Conservation (phyloP, 2,329 filamentous ascomycete species). For the Talaromyces marneffei region DNA sequence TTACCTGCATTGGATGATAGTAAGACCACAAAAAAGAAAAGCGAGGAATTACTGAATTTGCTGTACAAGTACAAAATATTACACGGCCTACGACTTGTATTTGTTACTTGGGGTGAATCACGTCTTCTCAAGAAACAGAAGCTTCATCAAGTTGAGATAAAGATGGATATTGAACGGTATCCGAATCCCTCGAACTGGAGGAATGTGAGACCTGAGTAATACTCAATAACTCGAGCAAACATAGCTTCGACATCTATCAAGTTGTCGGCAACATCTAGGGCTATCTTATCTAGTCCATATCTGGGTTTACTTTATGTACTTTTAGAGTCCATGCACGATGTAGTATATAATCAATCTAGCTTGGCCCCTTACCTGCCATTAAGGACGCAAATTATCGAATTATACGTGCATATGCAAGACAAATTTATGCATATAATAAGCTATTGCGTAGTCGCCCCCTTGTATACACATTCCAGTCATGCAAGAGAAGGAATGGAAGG, state of each 20-base stretch:
- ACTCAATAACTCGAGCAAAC: no score
- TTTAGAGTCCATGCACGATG: no score
- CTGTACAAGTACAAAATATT: background rate
- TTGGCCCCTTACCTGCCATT: background rate
- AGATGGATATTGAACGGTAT: background rate
- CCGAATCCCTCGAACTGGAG: no score
- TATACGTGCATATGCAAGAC: background rate
- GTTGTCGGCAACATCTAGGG: no score
- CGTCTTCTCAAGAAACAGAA: background rate
- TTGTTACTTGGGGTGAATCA: background rate
- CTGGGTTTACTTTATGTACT: no score
- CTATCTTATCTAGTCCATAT: no score
- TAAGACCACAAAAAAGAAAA: background rate
- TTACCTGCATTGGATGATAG: background rate
- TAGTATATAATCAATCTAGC: background rate
- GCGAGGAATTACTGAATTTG: background rate
- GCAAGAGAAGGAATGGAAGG: slow-evolving; percentile 15
- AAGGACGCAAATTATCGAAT: background rate
- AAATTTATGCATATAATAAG: background rate
- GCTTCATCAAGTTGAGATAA: background rate
- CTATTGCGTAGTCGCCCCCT: background rate
- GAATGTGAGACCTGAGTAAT: no score
- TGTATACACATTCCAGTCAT: slow-evolving; percentile 6
- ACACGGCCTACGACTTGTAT: background rate
- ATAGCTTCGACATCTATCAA: no score